Base-by-base conservation (phyloP, 176 grass and related monocot genomes). In the Carex scoparia region DNA sequence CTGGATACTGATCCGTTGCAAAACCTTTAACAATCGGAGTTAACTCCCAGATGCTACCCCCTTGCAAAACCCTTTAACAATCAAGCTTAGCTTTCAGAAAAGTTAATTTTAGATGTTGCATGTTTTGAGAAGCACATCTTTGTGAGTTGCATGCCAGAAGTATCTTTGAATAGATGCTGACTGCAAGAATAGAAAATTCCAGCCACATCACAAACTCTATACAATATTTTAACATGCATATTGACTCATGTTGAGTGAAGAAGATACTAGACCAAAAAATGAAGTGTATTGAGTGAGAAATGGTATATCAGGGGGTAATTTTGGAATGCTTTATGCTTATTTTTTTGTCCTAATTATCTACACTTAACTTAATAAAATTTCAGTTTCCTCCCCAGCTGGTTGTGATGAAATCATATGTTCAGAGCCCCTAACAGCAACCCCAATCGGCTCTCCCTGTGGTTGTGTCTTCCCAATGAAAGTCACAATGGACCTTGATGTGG, bases 401-500 rank as follows among this genome's bases (percentile, higher is more conserved):
- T 98, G 95, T 84, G 92, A 92, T 86, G 88, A 76, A 42, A 89
- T 92, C 46, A 30, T 84, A 59, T 98, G 95, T 85, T 81, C 85
- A 8, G 88, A 93, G 65, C 93, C 91, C 27, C 80, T 95, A 82
- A 94, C 90, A 48, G 69, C 91, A 28, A 89, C 93, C 46, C 86
- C 91, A 15, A 88, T 98, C 28, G 93, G 88, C 70, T 95, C 93
- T 31, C 91, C 93, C 18, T 98, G 95, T 86, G 95, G 91, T 59
- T 94, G 95, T 92, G 95, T 98, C 8, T 59, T 90, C 65, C 95
- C 89, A 78, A 85, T 98, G 28, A 88, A 75, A 84, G 88, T 98
- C 68, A 72, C 83, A 30, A 30, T 98, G 87, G 91, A 98, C 86
- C 86, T 95, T 73, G 87, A 84, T 30, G 87, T 98, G 81, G 88